Base-by-base conservation (phyloP, 2,329 filamentous ascomycete genomes). In the Neurospora sp. region DNA sequence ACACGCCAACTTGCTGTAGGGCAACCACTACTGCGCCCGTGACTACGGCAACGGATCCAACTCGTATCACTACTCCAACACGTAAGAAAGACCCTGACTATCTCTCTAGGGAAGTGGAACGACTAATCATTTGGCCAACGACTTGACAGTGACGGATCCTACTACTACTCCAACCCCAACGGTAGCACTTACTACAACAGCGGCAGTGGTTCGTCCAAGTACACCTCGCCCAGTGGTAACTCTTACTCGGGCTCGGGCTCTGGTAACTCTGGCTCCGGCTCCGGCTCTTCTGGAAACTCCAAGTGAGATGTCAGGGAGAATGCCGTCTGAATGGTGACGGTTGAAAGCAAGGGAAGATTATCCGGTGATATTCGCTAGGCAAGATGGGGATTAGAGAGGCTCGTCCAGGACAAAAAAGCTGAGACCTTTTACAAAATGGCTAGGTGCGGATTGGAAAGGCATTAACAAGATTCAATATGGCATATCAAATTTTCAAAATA, bases 101-200 rank as follows among this genome's bases (percentile, higher is more conserved):
- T 38, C 8, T 1, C 10, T 62, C 37, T 52, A 6, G 38, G 3
- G 15, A 39, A 52, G 0, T 0, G 19, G 2, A 19, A 12, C 1
- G 38, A 36, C n/a, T 38, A 33, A 66, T 38, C 4, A 41, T n/a
- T 38, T 67, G 62, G 33, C 62, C 39, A 69, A 39, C 17, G 17
- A 39, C 40, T 41, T 41, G 40, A 36, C 36, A 76, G 74, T 1
- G 76, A 91, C 74, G 88, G 89, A 43, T 91, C 88, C 1, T 92
- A 92, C 83, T 91, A 92, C 81, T 92, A 92, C 80, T 86, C 85
- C 77, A 92, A 92, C 80, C 80, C 88, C 66, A 85, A 90, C 72
- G 88, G 88, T 15, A 90, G 86, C 76, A 89, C 86, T 46, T 92
- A 92, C 81, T 81, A 91, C 83, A 90, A 91, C 79, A 79, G 83